These are phyloP conservation scores for Tuber calosporum DNA, from an alignment of 495 filamentous ascomycete genomes.

Conservation along the genomic window DNA sequence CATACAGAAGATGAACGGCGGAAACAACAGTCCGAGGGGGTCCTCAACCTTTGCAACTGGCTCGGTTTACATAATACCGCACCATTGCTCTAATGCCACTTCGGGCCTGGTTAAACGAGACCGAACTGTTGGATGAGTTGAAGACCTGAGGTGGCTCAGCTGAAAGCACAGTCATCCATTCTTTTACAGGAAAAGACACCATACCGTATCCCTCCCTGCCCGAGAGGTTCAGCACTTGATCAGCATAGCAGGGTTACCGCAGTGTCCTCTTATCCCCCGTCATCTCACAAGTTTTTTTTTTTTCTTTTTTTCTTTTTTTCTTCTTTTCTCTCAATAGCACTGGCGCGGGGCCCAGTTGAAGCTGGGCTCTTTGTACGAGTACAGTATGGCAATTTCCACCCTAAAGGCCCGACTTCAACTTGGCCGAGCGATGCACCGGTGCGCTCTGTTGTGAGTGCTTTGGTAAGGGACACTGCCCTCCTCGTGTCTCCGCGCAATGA, in stretches of 20 bases:
- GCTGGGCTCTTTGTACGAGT: neutral
- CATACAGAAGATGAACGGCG: neutral
- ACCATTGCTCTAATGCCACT: neutral
- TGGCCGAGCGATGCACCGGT: neutral
- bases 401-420: neutral
- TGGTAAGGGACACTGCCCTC: neutral
- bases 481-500: neutral
- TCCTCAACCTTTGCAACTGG: neutral
- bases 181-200: neutral
- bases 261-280: neutral
- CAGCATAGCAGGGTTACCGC: neutral
- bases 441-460: neutral
- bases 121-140: neutral
- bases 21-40: neutral
- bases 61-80: neutral
- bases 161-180: slow-evolving; percentile 5
- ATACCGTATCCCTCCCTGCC: too few relatives aligned
- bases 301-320: neutral
- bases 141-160: neutral
- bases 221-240: neutral
- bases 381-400: neutral
- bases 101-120: neutral
- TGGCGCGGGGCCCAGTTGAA: neutral
- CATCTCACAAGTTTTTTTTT: neutral
- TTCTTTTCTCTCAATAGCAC: neutral